Conservation (phyloP, 2,329 filamentous ascomycete species). For the Botrytis pseudocinerea region DNA sequence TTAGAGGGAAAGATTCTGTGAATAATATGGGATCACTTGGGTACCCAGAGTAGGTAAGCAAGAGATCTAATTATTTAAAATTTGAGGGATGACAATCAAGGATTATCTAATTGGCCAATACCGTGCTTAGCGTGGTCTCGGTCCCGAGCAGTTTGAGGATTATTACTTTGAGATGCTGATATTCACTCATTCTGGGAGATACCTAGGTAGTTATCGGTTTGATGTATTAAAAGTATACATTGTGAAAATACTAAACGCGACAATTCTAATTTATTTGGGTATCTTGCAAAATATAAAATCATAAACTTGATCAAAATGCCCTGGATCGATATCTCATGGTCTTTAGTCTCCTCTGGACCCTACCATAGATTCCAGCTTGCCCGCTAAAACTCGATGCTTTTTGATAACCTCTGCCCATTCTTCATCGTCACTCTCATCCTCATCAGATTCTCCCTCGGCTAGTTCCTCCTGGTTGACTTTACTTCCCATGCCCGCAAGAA, state of each 20-base stretch:
- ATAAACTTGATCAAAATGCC: not conserved
- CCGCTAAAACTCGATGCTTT: constrained; percentile 81
- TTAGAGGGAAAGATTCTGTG: not conserved
- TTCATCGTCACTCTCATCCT: constrained; percentile 54
- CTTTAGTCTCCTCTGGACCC: constrained; percentile 42
- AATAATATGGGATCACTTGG: not conserved
- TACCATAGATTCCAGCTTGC: constrained; percentile 70
- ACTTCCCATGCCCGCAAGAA: constrained; percentile 63
- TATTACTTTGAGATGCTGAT: not conserved
- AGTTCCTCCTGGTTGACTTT: constrained; percentile 41
- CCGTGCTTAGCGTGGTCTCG: constrained; percentile 8
- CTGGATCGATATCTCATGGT: not conserved
- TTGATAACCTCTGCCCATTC: constrained; percentile 90
- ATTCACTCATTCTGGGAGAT: not conserved
- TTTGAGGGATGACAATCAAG: constrained; percentile 21
- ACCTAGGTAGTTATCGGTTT: not conserved
- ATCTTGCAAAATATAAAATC: constrained; percentile 10
- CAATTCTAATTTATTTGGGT: constrained; percentile 8
- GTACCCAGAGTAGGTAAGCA: not conserved
- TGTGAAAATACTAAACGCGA: not conserved
- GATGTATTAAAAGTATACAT: not conserved
- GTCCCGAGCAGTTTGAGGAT: not conserved
- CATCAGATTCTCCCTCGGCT: constrained; percentile 47
- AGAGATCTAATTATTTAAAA: not conserved
- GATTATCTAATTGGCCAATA: constrained; percentile 15